Conservation (phyloP, 1,284 basidiomycete species). For the Apiotrichum porosum region DNA sequence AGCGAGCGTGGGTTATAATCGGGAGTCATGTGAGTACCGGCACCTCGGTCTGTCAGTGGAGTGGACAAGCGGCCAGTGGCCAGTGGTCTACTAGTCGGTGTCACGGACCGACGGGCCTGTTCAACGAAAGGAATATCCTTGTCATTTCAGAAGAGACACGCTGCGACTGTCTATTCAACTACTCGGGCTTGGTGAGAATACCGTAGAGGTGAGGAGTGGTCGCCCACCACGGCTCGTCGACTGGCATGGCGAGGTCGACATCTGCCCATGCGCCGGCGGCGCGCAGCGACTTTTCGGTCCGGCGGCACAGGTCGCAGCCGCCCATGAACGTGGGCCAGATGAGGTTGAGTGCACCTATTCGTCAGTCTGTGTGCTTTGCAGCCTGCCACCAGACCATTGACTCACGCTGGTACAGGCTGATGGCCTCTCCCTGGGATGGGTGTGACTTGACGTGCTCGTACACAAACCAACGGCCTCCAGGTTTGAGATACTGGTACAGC, state of each 20-base stretch:
- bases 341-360: conserved; percentile 9
- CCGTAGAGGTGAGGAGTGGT: conserved; percentile 13
- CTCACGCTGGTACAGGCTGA: conserved; percentile 14
- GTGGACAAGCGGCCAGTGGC: no score
- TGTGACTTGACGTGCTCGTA: conserved; percentile 15
- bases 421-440: conserved; percentile 4
- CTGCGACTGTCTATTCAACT: no score
- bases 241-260: conserved; percentile 15
- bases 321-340: conserved; percentile 16
- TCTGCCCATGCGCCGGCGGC: conserved; percentile 8
- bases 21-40: no score
- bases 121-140: no score
- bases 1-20: no score
- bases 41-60: no score
- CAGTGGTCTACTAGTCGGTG: no score
- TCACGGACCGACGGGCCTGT: no score
- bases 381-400: no score
- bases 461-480: conserved; percentile 16
- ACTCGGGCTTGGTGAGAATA: conserved; percentile 16
- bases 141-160: no score
- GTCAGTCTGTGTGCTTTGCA: no score
- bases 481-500: conserved; percentile 20
- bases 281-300: conserved; percentile 6
- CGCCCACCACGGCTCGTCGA: conserved; percentile 12
- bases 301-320: conserved; percentile 16